A percentile compares a stretch with the other conserved stretches of the same genome.
These are phyloP conservation scores for Tarenaya hassleriana DNA, from an alignment of 345 rosid genomes.

Conservation along the genomic window DNA sequence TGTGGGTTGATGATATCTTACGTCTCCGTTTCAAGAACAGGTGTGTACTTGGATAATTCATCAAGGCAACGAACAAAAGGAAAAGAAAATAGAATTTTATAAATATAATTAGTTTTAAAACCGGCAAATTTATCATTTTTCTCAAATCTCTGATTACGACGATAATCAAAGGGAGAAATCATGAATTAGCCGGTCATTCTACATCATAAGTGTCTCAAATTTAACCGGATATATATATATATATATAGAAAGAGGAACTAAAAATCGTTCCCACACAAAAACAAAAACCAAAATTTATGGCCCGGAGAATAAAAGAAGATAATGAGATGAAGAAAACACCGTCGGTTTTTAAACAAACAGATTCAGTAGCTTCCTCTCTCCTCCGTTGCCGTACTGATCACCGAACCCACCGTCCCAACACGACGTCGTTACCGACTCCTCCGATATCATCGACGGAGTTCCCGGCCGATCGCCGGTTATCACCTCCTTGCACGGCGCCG, in stretches of 20 bases:
- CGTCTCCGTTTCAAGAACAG: no score
- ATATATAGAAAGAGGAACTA: neutral
- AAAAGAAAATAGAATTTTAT: neutral
- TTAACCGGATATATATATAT: no score
- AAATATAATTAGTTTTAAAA: slow-evolving; percentile 1
- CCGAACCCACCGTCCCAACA: slow-evolving; percentile 48
- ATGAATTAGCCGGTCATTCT: slow-evolving; percentile 37
- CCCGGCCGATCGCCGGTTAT: slow-evolving; percentile 39
- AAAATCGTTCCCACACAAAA: neutral
- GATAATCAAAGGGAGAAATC: slow-evolving; percentile 39
- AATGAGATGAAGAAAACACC: no score
- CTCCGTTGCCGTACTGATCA: slow-evolving; percentile 21
- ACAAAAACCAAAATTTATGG: slow-evolving; percentile 8
- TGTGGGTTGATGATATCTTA: no score
- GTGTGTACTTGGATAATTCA: no score
- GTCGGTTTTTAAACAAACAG: slow-evolving; percentile 40
- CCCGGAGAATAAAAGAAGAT: no score
- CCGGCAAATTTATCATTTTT: slow-evolving; percentile 48
- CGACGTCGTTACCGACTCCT: slow-evolving; percentile 78
- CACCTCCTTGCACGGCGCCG: slow-evolving; percentile 19
- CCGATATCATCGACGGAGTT: slow-evolving; percentile 76
- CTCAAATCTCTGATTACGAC: slow-evolving; percentile 22
- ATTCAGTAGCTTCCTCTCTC: slow-evolving; percentile 30
- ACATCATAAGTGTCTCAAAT: no score
- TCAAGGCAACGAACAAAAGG: neutral